Evolutionary conservation across 306 rosid species (phyloP).

Genomic region (Boehmeria nivea): DNA sequence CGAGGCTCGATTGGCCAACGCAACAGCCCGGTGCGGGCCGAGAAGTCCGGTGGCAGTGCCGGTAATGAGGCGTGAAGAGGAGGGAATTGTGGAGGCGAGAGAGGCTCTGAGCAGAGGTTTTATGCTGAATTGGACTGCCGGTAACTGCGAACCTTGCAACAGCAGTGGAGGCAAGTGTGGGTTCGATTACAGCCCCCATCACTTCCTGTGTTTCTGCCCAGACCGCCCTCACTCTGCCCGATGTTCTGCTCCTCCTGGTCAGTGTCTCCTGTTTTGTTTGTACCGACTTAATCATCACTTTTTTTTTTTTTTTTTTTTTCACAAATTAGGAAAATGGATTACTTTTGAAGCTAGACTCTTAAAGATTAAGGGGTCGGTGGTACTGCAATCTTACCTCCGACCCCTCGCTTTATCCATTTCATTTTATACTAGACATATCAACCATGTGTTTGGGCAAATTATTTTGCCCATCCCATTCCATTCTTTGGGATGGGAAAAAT

Average conservation of each 20-base stretch:
- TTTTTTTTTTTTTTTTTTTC: too few relatives aligned
- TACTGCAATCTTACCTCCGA: too few relatives aligned
- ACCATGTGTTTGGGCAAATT: too few relatives aligned
- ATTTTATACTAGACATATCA: too few relatives aligned
- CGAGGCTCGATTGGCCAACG: neutral
- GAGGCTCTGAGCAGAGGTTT: conserved; percentile 47
- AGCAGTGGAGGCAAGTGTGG: conserved; percentile 46
- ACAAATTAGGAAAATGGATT: too few relatives aligned
- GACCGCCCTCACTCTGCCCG: conserved; percentile 43
- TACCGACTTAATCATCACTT: too few relatives aligned
- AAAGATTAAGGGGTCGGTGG: too few relatives aligned
- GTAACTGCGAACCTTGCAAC: conserved; percentile 26
- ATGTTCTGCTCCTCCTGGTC: conserved; percentile 41
- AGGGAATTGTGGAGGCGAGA: neutral
- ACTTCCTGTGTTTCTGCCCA: conserved; percentile 44
- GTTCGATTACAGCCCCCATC: neutral
- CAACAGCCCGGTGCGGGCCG: conserved; percentile 12
- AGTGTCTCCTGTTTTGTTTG: conserved; percentile 10
- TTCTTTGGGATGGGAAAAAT: too few relatives aligned
- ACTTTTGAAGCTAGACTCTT: too few relatives aligned
- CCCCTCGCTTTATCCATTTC: too few relatives aligned
- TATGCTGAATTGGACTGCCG: conserved; percentile 36
- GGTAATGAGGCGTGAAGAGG: neutral
- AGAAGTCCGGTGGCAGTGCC: neutral
- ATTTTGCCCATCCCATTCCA: too few relatives aligned